These are phyloP conservation scores for Penicillium atrosanguineum DNA, from an alignment of 495 filamentous ascomycete genomes.

Conservation along the genomic window DNA sequence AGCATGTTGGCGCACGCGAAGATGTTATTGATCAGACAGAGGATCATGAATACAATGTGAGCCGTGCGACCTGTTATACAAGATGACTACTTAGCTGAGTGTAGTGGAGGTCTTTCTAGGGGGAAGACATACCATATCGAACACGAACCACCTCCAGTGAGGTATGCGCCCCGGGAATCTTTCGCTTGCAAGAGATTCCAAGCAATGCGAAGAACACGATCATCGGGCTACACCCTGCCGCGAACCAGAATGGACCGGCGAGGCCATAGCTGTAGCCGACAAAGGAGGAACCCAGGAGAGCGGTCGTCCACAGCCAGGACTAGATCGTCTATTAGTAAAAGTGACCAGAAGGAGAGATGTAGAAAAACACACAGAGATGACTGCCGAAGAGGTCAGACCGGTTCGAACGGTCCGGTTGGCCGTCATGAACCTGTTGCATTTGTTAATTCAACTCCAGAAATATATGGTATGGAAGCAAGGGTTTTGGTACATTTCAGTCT, in stretches of 20 bases:
- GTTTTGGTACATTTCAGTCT: slow-evolving; percentile 36
- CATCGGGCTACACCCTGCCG: slow-evolving; percentile 43
- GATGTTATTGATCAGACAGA: slow-evolving; percentile 44
- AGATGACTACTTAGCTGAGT: not conserved
- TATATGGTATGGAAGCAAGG: not conserved
- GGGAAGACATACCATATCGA: slow-evolving; percentile 19
- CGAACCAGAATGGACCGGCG: slow-evolving; percentile 43
- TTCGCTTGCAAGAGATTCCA: slow-evolving; percentile 47
- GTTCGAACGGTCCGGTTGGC: slow-evolving; percentile 40
- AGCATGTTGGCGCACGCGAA: slow-evolving; percentile 46
- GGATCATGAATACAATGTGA: slow-evolving; percentile 43
- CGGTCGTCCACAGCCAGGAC: slow-evolving; percentile 38
- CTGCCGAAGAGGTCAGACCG: slow-evolving; percentile 37
- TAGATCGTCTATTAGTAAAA: not conserved
- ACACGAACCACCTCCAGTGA: slow-evolving; percentile 40
- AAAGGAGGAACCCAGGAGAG: slow-evolving; percentile 30
- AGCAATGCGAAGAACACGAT: slow-evolving; percentile 47
- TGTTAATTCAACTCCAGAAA: not conserved
- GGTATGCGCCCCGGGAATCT: slow-evolving; percentile 45
- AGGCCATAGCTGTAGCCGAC: slow-evolving; percentile 37
- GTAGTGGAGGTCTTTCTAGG: not conserved
- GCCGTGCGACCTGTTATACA: slow-evolving; percentile 21
- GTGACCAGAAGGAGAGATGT: not conserved
- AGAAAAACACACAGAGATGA: slow-evolving; percentile 34
- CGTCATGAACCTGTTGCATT: slow-evolving; percentile 36